A percentile compares a stretch with the other conserved stretches of the same genome.
These are phyloP conservation scores for Aphanomyces invadans DNA, from an alignment of 352 stramenopile genomes.

Conservation along the genomic window DNA sequence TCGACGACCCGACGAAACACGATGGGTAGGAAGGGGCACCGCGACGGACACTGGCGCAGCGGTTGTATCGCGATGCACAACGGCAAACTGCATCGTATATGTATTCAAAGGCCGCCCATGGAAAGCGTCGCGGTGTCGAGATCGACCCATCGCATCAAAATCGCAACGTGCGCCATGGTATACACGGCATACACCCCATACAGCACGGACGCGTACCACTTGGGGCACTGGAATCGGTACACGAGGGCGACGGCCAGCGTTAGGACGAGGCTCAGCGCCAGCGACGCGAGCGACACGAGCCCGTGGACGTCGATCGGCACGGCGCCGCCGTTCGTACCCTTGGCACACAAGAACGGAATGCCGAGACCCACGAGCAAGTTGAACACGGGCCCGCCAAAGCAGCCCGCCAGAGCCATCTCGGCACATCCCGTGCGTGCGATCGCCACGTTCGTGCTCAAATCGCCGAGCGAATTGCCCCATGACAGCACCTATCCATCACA, in stretches of 20 bases:
- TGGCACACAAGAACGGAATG: constrained; percentile 60
- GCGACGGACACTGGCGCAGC: no score
- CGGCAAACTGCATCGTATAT: no score
- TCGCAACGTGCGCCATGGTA: constrained; percentile 54
- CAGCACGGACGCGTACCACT: constrained; percentile 66
- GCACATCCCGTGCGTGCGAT: constrained; percentile 69
- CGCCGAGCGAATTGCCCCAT: constrained; percentile 78
- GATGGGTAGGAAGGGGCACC: no score
- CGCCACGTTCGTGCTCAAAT: constrained; percentile 77
- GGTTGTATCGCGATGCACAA: no score
- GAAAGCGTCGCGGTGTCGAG: no score
- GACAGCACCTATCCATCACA: constrained; percentile 33
- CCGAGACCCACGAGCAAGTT: constrained; percentile 75
- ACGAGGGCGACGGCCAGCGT: constrained; percentile 48
- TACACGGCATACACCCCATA: constrained; percentile 62
- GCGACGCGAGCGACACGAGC: constrained; percentile 60
- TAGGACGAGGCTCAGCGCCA: constrained; percentile 45
- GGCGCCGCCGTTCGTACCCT: constrained; percentile 25
- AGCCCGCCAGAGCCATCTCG: constrained; percentile 81
- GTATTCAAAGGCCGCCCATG: no score
- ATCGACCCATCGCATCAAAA: constrained; percentile 33
- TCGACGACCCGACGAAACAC: no score
- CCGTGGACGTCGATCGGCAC: constrained; percentile 58
- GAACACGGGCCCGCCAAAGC: constrained; percentile 75
- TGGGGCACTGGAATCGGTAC: constrained; percentile 49